Conservation (phyloP, 2,329 filamentous ascomycete species). For the Ceratocystiopsis sp. region DNA sequence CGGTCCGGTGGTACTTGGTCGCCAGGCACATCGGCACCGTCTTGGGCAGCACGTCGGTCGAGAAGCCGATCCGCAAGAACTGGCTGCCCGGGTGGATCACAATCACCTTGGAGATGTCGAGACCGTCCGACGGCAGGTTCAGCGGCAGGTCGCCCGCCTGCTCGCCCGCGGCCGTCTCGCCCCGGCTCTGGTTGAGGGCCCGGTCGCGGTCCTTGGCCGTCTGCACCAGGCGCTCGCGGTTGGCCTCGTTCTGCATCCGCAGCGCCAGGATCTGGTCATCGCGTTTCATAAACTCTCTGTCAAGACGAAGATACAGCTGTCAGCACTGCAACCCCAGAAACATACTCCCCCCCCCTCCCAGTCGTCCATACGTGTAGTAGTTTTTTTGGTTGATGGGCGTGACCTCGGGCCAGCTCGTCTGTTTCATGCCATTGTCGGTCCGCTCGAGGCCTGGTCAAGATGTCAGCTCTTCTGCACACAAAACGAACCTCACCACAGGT, state of each 20-base stretch:
- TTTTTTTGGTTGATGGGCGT: conserved; percentile 98
- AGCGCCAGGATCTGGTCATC: conserved; percentile 90
- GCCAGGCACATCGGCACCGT: conserved; percentile 89
- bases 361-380: conserved; percentile 65
- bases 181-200: conserved; percentile 53
- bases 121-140: conserved; percentile 38
- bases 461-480: neutral
- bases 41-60: conserved; percentile 89
- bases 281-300: conserved; percentile 89
- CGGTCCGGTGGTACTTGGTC: conserved; percentile 57
- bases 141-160: conserved; percentile 33
- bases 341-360: neutral
- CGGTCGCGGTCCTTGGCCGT: conserved; percentile 77
- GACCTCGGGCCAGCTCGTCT: conserved; percentile 85
- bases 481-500: neutral
- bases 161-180: conserved; percentile 45
- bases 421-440: conserved; percentile 96
- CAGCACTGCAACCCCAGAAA: neutral
- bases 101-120: conserved; percentile 76
- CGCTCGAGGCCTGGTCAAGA: conserved; percentile 59
- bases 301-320: neutral
- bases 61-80: conserved; percentile 83
- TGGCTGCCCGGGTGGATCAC: conserved; percentile 93
- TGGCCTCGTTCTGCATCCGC: conserved; percentile 75
- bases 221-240: conserved; percentile 67